Evolutionary conservation across 1,139 yeast genomes (phyloP), one percentile per base, ranked within the genome.

Genomic region (Barnettozyma hawaiiensis): DNA sequence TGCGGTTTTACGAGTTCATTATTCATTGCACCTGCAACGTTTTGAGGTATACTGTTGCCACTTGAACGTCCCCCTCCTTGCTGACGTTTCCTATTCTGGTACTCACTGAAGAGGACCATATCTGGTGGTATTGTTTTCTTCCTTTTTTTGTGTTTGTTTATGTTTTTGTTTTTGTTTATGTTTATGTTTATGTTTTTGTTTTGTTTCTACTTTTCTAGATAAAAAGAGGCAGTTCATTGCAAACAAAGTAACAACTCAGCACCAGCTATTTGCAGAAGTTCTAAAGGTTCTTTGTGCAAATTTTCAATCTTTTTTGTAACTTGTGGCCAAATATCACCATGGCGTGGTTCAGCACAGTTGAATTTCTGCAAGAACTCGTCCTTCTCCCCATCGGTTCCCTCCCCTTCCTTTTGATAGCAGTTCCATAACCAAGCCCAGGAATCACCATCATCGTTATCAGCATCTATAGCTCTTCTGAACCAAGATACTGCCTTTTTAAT

Each of bases 401-500:
- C 32, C 37, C 65, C 58, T 51, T 50, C 58, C 51, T 50, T 55
- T 29, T 53, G 43, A 35, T 65, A 45, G 47, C 69, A 78, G 34
- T 72, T 69, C 55, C 74, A 76, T 40, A 72, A 61, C 85, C 90
- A 83, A 0, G 77, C 76, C 87, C 95, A 89, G 5, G 72, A 63
- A 60, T 90, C 97, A 4, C 96, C 97, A 57, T 70, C 73, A 14
- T 63, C 65, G 1, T 66, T 60, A 47, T 81, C 79, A n/a, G 69
- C 67, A 29, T 67, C 68, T 16, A 80, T 58, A 3, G 94, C 83
- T 41, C 89, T 71, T 37, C 82, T 82, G 50, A 89, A 76, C 92
- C 96, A 90, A 14, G 79, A 71, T 44, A 69, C 67, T 0, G 95
- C 89, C 51, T 81, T 81, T 2, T 73, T 63, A 32, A 70, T 63